phyloP scores from a whole-genome alignment of 495 filamentous ascomycete genomes.

The Tuber indicum region DNA sequence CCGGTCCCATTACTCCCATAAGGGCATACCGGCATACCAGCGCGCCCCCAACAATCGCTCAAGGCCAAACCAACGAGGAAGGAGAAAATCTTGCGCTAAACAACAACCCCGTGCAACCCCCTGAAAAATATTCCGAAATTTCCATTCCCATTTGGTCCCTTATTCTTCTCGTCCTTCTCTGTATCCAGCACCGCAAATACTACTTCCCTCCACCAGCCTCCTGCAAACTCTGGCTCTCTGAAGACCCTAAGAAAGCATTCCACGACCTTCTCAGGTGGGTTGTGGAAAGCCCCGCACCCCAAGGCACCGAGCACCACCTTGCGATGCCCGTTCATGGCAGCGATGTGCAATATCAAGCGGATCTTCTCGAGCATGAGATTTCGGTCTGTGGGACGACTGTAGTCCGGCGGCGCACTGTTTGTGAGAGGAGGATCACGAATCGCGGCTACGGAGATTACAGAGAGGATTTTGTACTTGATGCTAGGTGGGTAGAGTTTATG shows the following conservation, averaged over 20 bases:
- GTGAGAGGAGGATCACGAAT: conserved; percentile 42
- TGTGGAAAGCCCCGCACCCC: conserved; percentile 59
- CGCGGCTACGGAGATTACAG: conserved; percentile 55
- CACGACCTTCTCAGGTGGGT: conserved; percentile 53
- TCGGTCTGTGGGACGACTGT: conserved; percentile 18
- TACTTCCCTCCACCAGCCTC: conserved; percentile 53
- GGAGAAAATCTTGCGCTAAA: conserved; percentile 29
- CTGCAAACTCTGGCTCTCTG: conserved; percentile 53
- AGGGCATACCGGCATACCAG: not conserved
- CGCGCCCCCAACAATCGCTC: not conserved
- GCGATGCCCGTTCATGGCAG: conserved; percentile 50
- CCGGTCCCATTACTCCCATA: not conserved
- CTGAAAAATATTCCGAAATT: conserved; percentile 51
- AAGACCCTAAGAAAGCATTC: conserved; percentile 55
- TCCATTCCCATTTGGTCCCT: conserved; percentile 37
- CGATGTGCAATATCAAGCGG: conserved; percentile 52
- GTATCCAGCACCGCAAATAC: conserved; percentile 52
- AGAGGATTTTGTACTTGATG: conserved; percentile 37
- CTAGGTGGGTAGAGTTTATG: conserved; percentile 46
- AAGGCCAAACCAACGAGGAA: not conserved
- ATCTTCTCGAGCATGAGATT: conserved; percentile 55
- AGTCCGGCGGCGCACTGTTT: conserved; percentile 20
- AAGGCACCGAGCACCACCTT: conserved; percentile 58
- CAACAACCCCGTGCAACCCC: conserved; percentile 46
- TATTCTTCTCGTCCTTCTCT: conserved; percentile 38